Evolutionary conservation across 139 green algal species (phyloP).

Genomic region (Asterochloris sp.): DNA sequence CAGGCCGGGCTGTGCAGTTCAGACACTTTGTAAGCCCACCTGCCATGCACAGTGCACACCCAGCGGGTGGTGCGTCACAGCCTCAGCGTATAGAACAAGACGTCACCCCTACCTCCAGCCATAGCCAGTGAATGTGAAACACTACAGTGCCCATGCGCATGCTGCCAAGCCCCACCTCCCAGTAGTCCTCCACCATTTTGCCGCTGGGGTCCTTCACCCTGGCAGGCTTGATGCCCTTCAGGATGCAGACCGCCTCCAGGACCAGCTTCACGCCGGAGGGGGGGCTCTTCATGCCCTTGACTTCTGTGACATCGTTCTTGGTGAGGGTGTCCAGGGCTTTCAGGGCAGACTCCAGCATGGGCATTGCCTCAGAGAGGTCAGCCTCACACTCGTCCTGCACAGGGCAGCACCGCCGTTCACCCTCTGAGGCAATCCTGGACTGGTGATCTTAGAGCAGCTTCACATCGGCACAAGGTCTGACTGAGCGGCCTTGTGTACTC

Average conservation of each 20-base stretch:
- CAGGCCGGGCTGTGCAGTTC: no score
- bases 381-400: conserved; percentile 54
- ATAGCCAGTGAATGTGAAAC: no score
- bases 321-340: conserved; percentile 77
- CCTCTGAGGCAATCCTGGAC: conserved; percentile 21
- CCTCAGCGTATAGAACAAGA: no score
- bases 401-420: conserved; percentile 21
- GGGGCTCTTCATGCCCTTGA: conserved; percentile 84
- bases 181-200: conserved; percentile 84
- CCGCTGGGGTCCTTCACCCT: conserved; percentile 67
- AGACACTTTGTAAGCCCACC: no score
- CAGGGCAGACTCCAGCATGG: conserved; percentile 70
- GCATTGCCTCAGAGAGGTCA: conserved; percentile 82
- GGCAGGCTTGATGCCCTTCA: conserved; percentile 67
- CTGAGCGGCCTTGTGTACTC: background rate
- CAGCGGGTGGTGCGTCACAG: no score
- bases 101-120: no score
- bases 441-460: conserved; percentile 26
- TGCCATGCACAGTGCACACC: no score
- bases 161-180: conserved; percentile 33
- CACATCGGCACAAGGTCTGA: no score
- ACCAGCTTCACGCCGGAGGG: conserved; percentile 74
- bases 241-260: conserved; percentile 70
- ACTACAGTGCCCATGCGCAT: background rate
- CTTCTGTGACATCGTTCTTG: conserved; percentile 69